Conservation (phyloP, 768 basidiomycete genomes). For the Lactarius vividus region DNA sequence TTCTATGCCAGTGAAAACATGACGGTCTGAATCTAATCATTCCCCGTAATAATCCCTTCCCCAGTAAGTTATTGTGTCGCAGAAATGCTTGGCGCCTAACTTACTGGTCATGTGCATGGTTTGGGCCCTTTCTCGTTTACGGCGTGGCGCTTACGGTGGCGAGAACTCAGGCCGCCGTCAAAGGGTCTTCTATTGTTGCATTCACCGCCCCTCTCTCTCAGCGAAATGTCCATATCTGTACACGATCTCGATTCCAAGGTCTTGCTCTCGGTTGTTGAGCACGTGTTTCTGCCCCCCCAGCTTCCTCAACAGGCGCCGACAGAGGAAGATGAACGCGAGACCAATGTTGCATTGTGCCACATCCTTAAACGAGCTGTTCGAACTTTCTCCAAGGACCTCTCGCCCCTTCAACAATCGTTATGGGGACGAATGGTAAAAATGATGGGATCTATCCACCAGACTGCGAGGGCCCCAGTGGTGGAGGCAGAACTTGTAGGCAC, state of each 20-base stretch:
- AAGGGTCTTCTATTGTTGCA: background rate
- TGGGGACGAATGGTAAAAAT: constrained; percentile 10
- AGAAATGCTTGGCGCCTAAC: too few species aligned
- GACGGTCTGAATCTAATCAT: too few species aligned
- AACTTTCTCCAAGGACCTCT: background rate
- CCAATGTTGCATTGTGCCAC: constrained; percentile 5
- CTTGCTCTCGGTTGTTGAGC: constrained; percentile 6
- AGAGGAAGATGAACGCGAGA: background rate
- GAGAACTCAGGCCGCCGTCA: background rate
- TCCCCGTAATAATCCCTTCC: too few species aligned
- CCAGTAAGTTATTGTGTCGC: too few species aligned
- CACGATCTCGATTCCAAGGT: background rate
- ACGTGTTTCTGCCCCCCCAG: constrained; percentile 19
- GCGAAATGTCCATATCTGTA: background rate
- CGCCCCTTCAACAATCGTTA: background rate
- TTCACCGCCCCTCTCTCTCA: background rate
- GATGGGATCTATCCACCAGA: background rate
- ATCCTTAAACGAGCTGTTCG: constrained; percentile 1
- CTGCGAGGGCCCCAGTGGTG: background rate
- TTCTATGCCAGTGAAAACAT: too few species aligned
- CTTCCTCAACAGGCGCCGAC: constrained; percentile 14
- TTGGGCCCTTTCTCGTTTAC: background rate
- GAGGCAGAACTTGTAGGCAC: background rate
- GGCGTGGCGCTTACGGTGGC: background rate
- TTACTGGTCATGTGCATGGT: background rate